Evolutionary conservation across 371 early-diverging fungal species (phyloP), one percentile per base, ranked within the genome.

Genomic region (Mucor lusitanicus): DNA sequence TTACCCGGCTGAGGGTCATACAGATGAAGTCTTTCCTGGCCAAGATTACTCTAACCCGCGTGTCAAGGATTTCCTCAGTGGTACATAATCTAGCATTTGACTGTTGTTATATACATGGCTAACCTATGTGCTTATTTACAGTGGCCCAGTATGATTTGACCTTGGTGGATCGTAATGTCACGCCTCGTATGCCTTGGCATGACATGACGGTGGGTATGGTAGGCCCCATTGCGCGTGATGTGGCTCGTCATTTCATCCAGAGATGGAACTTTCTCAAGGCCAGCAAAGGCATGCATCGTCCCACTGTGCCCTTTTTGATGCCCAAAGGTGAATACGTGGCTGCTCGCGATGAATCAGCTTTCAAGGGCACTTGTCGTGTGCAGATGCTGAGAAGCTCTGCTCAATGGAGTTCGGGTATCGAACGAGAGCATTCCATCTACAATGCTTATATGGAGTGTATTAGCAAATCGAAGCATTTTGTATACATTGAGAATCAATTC

Each of bases 401-500:
- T 9, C 73, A 73, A n/a, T 93, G 92, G 92, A 89, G 88, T 60
- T 81, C 85, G 59, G 90, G 88, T 48, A 84, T 90, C 35, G 83
- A 84, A 42, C 70, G 81, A 40, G 88, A 87, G 84, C 83, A 86
- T 63, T 93, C 93, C 5, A 95, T 97, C 65, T 88, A 91, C 63
- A 88, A 88, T 39, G 97, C 96, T 3, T 97, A 97, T 73, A 66
- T 91, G 58, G 86, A 88, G 57, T 82, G 87, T 65, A 97, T 97
- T 63, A 74, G 73, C 35, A 83, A 86, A 37, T 83, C 97, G 11
- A 84, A 94, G 75, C 92, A 95, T 68, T 96, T 88, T 70, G 86
- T 97, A 30, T 97, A 97, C 78, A 96, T 97, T 64, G 97, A 97
- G 74, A 97, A 97, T 70, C 97, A 98, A 75, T 97, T 97, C 80